These are phyloP conservation scores for Periconia macrospinosa DNA, from an alignment of 2,329 filamentous ascomycete species.

Conservation along the genomic window DNA sequence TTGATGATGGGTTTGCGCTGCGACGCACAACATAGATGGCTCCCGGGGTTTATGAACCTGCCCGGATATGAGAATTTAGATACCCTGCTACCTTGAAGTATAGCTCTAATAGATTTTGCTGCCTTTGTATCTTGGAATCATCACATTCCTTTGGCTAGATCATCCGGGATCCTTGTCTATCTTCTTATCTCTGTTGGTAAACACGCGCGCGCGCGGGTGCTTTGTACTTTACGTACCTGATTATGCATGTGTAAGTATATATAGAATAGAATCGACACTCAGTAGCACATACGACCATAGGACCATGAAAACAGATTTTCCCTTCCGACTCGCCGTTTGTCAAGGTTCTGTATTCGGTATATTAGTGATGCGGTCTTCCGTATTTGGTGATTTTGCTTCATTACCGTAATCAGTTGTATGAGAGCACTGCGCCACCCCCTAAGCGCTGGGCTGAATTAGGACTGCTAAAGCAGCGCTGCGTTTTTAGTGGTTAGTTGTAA, in stretches of 20 bases:
- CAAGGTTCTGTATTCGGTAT: background rate
- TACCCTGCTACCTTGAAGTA: too few relatives aligned
- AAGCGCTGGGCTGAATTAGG: background rate
- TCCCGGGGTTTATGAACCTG: too few relatives aligned
- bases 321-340: background rate
- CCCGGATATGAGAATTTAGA: too few relatives aligned
- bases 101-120: too few relatives aligned
- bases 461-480: background rate
- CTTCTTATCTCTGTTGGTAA: too few relatives aligned
- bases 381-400: background rate
- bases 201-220: too few relatives aligned
- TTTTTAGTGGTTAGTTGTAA: background rate
- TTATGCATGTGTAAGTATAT: too few relatives aligned
- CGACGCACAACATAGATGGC: background rate
- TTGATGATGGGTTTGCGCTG: background rate
- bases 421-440: background rate
- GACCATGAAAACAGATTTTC: background rate
- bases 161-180: too few relatives aligned
- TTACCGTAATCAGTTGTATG: background rate
- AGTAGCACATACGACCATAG: background rate
- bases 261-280: too few relatives aligned
- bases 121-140: too few relatives aligned
- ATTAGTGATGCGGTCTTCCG: slow-evolving; percentile 3
- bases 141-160: too few relatives aligned
- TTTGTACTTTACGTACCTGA: too few relatives aligned